Evolutionary conservation across 1,139 yeast species (phyloP).

Genomic region (Sugiyamaella japonica): DNA sequence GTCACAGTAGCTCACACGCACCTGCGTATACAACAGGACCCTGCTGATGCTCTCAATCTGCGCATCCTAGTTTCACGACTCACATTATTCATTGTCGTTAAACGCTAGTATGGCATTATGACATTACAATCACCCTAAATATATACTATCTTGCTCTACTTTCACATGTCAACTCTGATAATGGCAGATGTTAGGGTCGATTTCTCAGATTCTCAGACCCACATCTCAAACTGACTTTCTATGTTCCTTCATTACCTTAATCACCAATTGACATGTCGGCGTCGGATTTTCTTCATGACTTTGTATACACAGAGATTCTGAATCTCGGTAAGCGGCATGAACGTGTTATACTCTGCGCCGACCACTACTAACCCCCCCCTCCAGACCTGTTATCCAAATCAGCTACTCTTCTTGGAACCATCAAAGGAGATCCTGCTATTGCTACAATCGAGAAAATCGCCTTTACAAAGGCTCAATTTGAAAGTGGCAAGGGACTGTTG

Average conservation of each 20-base stretch:
- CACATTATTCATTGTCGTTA: too few species aligned
- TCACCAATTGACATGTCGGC: not conserved
- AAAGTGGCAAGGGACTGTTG: slow-evolving; percentile 16
- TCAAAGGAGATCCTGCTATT: slow-evolving; percentile 64
- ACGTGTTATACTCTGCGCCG: not conserved
- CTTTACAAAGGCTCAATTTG: slow-evolving; percentile 42
- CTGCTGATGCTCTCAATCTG: too few species aligned
- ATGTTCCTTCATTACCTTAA: too few species aligned
- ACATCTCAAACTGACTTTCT: too few species aligned
- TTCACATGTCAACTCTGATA: too few species aligned
- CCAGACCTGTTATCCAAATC: slow-evolving; percentile 64
- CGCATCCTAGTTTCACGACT: too few species aligned
- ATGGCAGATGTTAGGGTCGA: too few species aligned
- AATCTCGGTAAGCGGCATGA: slow-evolving; percentile 24
- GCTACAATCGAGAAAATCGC: slow-evolving; percentile 71
- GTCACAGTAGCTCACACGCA: too few species aligned
- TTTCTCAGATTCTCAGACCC: not conserved
- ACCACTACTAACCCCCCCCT: not conserved
- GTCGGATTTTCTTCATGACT: slow-evolving; percentile 19
- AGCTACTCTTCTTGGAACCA: slow-evolving; percentile 63
- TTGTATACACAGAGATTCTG: slow-evolving; percentile 31
- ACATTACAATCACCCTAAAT: too few species aligned
- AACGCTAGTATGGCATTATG: too few species aligned
- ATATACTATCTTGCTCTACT: too few species aligned
- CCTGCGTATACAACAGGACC: too few species aligned